Conservation (phyloP, 2,329 filamentous ascomycete genomes). For the Aspergillus brasiliensis region DNA sequence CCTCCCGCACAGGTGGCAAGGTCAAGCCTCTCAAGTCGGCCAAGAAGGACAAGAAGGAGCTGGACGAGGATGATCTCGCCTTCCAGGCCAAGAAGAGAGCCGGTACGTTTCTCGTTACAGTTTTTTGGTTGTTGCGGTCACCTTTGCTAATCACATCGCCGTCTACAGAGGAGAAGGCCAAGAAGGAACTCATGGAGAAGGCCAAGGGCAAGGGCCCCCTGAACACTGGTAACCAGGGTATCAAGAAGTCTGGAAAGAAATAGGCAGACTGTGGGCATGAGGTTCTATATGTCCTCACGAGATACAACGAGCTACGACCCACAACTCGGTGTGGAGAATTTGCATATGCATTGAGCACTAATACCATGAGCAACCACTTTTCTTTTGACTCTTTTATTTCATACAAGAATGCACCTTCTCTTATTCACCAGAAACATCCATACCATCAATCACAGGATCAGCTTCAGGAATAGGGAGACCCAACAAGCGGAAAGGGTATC, state of each 20-base stretch:
- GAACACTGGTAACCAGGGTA: constrained; percentile 80
- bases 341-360: constrained; percentile 19
- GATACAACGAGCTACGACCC: constrained; percentile 27
- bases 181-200: constrained; percentile 80
- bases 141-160: constrained; percentile 9
- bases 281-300: constrained; percentile 17
- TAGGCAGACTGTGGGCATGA: constrained; percentile 46
- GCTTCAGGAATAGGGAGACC: background rate
- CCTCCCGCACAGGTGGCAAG: constrained; percentile 67
- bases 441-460: constrained; percentile 3
- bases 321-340: constrained; percentile 20
- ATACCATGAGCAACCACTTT: constrained; percentile 12
- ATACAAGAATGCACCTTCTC: background rate
- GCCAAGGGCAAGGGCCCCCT: constrained; percentile 86
- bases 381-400: constrained; percentile 11
- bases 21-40: constrained; percentile 82
- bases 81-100: constrained; percentile 81
- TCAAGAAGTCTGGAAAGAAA: constrained; percentile 99
- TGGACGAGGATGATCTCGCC: constrained; percentile 84
- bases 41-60: constrained; percentile 80
- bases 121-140: too few species aligned
- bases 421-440: constrained; percentile 2
- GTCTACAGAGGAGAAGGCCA: constrained; percentile 73
- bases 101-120: constrained; percentile 59
- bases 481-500: constrained; percentile 18